Percentiles rank a stretch among this genome's conserved stretches.
These are phyloP conservation scores for Syzygium jambos DNA, from an alignment of 345 rosid genomes.

Conservation along the genomic window DNA sequence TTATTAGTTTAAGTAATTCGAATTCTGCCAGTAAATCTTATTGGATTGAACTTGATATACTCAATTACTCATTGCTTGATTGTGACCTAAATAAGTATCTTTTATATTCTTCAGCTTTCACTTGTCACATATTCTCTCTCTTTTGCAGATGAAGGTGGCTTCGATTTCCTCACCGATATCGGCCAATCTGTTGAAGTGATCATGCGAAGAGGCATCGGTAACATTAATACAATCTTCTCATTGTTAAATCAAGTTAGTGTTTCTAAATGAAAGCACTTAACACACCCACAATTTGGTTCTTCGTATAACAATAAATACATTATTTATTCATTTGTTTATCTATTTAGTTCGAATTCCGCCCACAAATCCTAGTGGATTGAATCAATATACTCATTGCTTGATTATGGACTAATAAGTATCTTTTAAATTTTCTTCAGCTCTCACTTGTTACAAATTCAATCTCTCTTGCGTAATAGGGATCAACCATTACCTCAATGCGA, in stretches of 20 bases:
- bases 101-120: neutral
- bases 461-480: accelerated
- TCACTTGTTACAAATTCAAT: accelerated
- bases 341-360: too few species aligned
- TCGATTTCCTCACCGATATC: neutral
- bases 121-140: neutral
- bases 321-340: neutral
- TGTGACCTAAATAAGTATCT: neutral
- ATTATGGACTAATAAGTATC: neutral
- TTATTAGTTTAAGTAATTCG: too few species aligned
- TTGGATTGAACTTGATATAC: neutral
- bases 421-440: neutral
- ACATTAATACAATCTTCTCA: neutral
- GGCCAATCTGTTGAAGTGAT: neutral
- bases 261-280: too few species aligned
- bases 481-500: neutral
- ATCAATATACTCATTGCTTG: neutral
- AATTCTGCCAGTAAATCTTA: too few species aligned
- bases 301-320: neutral
- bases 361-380: neutral
- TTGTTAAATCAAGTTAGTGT: neutral
- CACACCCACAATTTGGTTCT: neutral
- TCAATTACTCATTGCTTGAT: neutral
- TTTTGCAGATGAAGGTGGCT: neutral
- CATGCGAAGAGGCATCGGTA: neutral